phyloP scores from a whole-genome alignment of 352 stramenopile genomes.

The Phytophthora hibernalis region DNA sequence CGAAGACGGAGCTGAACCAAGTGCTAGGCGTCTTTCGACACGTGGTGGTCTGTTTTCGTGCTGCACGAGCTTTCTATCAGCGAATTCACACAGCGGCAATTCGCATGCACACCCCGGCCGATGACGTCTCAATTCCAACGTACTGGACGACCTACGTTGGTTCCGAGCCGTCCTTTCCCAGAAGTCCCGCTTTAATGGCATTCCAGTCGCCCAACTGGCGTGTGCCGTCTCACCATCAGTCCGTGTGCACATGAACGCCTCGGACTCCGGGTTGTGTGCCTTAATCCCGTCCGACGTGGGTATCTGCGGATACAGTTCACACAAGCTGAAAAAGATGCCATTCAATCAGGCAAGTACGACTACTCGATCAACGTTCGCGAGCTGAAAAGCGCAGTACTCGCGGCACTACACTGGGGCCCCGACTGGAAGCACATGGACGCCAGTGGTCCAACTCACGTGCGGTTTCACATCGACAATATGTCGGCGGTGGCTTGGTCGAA shows the following conservation, averaged over 20 bases:
- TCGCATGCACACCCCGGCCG: neutral
- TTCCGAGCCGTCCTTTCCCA: neutral
- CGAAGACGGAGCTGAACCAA: conserved; percentile 3
- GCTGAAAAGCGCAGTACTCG: conserved; percentile 17
- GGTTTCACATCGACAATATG: conserved; percentile 31
- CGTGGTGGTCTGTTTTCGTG: conserved; percentile 7
- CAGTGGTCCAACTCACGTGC: neutral
- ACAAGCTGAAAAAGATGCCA: neutral
- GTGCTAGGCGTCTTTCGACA: conserved; percentile 12
- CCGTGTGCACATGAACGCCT: conserved; percentile 34
- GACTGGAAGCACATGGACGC: neutral
- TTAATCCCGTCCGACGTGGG: conserved; percentile 8
- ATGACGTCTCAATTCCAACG: neutral
- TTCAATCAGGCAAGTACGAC: neutral
- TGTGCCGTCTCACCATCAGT: neutral
- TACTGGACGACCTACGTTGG: conserved; percentile 13
- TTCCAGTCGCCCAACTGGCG: conserved; percentile 18
- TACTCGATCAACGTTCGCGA: conserved; percentile 33
- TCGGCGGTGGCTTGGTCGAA: conserved; percentile 20
- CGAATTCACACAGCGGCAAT: neutral
- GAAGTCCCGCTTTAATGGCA: conserved; percentile 3
- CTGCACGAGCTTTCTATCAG: conserved; percentile 18
- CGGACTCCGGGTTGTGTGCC: conserved; percentile 14
- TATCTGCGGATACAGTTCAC: conserved; percentile 19
- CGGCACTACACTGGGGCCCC: conserved; percentile 14